A percentile compares a stretch with the other conserved stretches of the same genome.
phyloP scores from a whole-genome alignment of 768 basidiomycete species.

The Rhodotorula graminis region DNA sequence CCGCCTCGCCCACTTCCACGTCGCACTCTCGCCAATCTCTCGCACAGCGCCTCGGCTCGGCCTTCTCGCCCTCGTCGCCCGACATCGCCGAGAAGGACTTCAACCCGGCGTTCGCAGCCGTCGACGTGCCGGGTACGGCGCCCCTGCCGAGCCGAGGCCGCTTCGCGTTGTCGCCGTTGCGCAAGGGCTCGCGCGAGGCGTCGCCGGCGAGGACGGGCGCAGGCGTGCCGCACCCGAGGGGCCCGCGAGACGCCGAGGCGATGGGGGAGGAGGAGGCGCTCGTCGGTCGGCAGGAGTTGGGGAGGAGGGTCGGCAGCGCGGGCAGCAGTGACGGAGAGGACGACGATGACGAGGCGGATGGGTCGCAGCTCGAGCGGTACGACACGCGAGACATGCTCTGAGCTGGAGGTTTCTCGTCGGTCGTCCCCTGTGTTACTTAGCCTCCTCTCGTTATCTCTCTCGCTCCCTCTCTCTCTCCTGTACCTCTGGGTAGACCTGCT shows the following conservation, averaged over 20 bases:
- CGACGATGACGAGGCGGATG: not conserved
- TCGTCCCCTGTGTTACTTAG: not conserved
- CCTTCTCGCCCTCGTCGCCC: conserved; percentile 12
- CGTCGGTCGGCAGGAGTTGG: not conserved
- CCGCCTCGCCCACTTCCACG: not conserved
- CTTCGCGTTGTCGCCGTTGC: conserved; percentile 15
- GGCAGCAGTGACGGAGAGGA: conserved; percentile 1
- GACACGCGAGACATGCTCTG: conserved; percentile 18
- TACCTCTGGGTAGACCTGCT: too few relatives aligned
- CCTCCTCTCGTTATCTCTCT: not conserved
- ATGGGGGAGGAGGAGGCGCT: conserved; percentile 19
- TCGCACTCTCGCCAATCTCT: not conserved
- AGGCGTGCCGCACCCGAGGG: conserved; percentile 10
- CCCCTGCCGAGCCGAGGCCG: not conserved
- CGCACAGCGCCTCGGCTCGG: conserved; percentile 1
- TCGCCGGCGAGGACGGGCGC: not conserved
- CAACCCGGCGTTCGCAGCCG: not conserved
- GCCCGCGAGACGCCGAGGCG: conserved; percentile 19
- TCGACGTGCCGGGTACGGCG: not conserved
- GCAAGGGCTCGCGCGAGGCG: not conserved
- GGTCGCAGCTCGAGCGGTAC: conserved; percentile 10
- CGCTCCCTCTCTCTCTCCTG: too few relatives aligned
- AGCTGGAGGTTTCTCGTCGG: not conserved
- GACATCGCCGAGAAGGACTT: not conserved
- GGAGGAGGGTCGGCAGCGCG: not conserved